Evolutionary conservation across 1,139 yeast species (phyloP), one percentile per base, ranked within the genome.

Genomic region (Taphrina communis): DNA sequence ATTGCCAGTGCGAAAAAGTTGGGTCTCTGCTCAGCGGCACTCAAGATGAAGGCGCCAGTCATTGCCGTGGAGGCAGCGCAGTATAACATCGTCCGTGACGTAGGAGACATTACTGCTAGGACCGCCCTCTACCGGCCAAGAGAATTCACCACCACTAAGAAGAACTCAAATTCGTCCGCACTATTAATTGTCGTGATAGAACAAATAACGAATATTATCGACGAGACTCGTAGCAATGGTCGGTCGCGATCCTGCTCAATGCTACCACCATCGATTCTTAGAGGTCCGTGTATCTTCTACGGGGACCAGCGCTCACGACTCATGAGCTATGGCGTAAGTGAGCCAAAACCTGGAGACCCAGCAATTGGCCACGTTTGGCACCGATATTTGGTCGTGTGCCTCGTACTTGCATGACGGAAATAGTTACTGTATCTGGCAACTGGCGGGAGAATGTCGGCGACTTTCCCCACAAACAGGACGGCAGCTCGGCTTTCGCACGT

Each of bases 1-100:
- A 83, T 78, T 46, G 81, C 78, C 1, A 83, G 84, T 7, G 84
- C 77, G 72, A 77, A 83, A 75, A 77, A 79, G 70, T 82, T 82
- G 39, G 84, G 83, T 53, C 82, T 75, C 48, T 74, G 74, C 35
- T 75, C 72, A 12, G 81, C 73, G n/a, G 82, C 77, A 14, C 78
- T 75, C 42, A 74, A 59, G 8, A 80, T 73, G 38, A 79, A 78
- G 11, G 74, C 73, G 4, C 69, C 74, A 21, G 80, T 80, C 38
- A 79, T 73, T 4, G 74, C 71, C 38, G 77, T 73, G n/a, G 67
- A 63, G 9, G 50, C 48, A 14, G 53, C 39, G 21, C 62, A 58
- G 52, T 58, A 58, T 53, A 58, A 6, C 36, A 39, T 17, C 25
- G 62, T 44, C 50, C 62, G 38, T 21, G 62, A 58, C 51, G 46